Percentiles rank a stretch among this genome's conserved stretches.
Evolutionary conservation across 768 basidiomycete genomes (phyloP).

Genomic region (Cytidiella melzeri): DNA sequence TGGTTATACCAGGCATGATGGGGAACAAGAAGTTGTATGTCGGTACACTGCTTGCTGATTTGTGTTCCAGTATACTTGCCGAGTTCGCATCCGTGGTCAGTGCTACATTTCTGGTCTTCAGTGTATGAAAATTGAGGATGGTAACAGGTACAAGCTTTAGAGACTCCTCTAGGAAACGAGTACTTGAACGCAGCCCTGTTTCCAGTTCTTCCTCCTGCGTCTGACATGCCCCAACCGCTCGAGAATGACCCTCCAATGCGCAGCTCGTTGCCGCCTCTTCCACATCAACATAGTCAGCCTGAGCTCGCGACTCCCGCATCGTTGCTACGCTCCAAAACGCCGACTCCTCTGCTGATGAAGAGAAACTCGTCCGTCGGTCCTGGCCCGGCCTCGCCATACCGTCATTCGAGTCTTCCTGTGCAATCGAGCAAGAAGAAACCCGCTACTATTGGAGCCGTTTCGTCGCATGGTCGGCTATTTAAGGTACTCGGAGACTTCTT

Average conservation of each 20-base stretch:
- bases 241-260: constrained; percentile 36
- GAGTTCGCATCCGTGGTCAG: constrained; percentile 84
- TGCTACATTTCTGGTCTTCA: constrained; percentile 8
- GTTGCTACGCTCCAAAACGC: constrained; percentile 23
- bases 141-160: constrained; percentile 65
- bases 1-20: constrained; percentile 79
- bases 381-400: constrained; percentile 29
- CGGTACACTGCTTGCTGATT: constrained; percentile 80
- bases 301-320: constrained; percentile 35
- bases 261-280: constrained; percentile 40
- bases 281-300: constrained; percentile 49
- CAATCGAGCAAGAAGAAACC: constrained; percentile 49
- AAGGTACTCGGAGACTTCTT: constrained; percentile 89
- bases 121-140: not conserved
- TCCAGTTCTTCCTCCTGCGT: constrained; percentile 52
- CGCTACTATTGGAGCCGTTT: constrained; percentile 58
- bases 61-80: constrained; percentile 81
- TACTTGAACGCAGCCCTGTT: constrained; percentile 68
- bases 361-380: constrained; percentile 50
- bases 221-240: constrained; percentile 55
- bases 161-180: constrained; percentile 82
- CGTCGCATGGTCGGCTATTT: constrained; percentile 79
- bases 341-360: constrained; percentile 32
- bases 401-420: constrained; percentile 47
- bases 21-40: constrained; percentile 86